These are phyloP conservation scores for Cryptosporidium sp. DNA, from an alignment of 169 alveolate species.

Conservation along the genomic window DNA sequence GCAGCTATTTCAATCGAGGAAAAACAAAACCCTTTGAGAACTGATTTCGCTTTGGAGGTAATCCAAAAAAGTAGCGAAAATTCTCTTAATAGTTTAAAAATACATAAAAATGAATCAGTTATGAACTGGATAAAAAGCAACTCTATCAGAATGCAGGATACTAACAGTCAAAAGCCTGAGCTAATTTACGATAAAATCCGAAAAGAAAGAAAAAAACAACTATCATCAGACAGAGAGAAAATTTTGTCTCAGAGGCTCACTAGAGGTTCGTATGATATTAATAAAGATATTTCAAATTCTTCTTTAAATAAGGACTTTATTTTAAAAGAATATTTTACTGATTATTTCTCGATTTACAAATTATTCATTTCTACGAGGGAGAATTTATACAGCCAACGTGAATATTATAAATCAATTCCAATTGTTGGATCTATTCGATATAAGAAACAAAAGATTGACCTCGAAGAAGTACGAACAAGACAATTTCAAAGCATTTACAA, in stretches of 20 bases:
- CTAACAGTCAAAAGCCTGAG: not conserved
- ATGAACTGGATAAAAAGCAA: slow-evolving; percentile 54
- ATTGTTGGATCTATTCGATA: slow-evolving; percentile 27
- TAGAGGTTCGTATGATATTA: not conserved
- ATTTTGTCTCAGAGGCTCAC: slow-evolving; percentile 31
- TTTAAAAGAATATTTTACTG: not conserved
- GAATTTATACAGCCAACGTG: not conserved
- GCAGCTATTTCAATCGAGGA: not conserved
- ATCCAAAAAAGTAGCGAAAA: not conserved
- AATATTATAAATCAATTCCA: slow-evolving; percentile 54
- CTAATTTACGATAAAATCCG: not conserved
- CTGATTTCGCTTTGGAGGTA: not conserved
- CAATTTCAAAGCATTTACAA: slow-evolving; percentile 65
- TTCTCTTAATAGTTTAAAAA: not conserved
- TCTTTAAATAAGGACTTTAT: not conserved
- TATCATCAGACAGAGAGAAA: not conserved
- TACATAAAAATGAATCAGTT: slow-evolving; percentile 45
- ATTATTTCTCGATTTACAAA: slow-evolving; percentile 6
- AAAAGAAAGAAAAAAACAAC: not conserved
- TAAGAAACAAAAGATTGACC: slow-evolving; percentile 37
- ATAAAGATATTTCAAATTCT: not conserved
- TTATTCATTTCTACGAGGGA: slow-evolving; percentile 27
- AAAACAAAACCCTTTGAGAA: not conserved
- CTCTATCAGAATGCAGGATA: not conserved
- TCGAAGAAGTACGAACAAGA: slow-evolving; percentile 47